Evolutionary conservation across 2,329 filamentous ascomycete species (phyloP), one percentile per base, ranked within the genome.

Genomic region (Dactylonectria macrodidyma): DNA sequence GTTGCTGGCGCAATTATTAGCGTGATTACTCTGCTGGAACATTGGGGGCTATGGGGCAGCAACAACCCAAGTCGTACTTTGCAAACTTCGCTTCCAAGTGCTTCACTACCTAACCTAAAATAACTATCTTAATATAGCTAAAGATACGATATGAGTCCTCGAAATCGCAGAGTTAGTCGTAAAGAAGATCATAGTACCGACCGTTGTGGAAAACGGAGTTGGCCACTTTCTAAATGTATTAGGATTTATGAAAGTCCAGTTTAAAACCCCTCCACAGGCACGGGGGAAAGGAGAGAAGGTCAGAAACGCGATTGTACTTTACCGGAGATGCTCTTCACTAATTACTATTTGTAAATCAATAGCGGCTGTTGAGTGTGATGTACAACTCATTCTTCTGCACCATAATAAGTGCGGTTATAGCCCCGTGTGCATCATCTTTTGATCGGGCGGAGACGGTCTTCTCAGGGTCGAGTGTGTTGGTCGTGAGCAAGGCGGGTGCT

Each of bases 1-100:
- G 64, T 58, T 65, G 50, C 30, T 41, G 66, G 63, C 63, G 55
- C 59, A 57, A 10, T 62, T 59, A 61, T 48, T 52, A 16, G 14
- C 19, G 36, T 44, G 38, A 67, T 59, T 19, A 59, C 44, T 50
- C 30, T 62, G 36, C 19, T 16, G 19, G 52, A 24, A 36, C 8
- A n/a, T 47, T 58, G 24, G 51, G 30, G 44, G 19, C 5, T 55
- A 12, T 33, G 48, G 26, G 48, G 10, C 3, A 16, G 16, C 26
- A 5, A 30, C 24, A 44, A 44, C 14, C 41, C 41, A n/a, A 44
- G 41, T n/a, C 26, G 26, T 30, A 30, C 26, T 30, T 41, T 41
- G 38, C 12, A 16, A 14, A 41, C 12, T 26, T 10, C 2, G 33
- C 33, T 51, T 14, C 26, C 9, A 2, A 10, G 48, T 34, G 7